Conservation (phyloP, 371 early-diverging fungal species). For the Sporodiniella umbellata region DNA sequence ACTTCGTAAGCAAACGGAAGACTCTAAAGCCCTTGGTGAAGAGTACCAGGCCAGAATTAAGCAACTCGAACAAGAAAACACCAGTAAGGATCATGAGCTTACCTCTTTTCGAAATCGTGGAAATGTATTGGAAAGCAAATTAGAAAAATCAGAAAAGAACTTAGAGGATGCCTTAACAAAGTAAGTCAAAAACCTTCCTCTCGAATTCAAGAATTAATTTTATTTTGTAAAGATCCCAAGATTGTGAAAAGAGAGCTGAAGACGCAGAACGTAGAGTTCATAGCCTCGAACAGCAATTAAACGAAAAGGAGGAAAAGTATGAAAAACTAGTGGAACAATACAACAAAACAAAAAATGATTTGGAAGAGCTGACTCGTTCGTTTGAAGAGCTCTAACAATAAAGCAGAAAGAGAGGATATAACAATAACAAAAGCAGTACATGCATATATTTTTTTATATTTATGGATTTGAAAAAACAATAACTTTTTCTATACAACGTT, state of each 20-base stretch:
- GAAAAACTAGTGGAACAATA: constrained; percentile 65
- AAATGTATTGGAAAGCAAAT: constrained; percentile 59
- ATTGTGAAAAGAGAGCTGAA: constrained; percentile 75
- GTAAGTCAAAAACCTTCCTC: too few relatives aligned
- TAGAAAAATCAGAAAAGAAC: constrained; percentile 60
- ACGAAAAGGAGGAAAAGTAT: constrained; percentile 59
- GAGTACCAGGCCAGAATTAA: constrained; percentile 65
- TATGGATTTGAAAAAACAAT: too few relatives aligned
- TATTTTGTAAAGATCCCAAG: constrained; percentile 50
- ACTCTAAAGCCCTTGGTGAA: constrained; percentile 63
- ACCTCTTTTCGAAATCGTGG: constrained; percentile 69
- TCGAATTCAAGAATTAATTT: too few relatives aligned
- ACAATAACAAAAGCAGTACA: too few relatives aligned
- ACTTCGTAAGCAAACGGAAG: constrained; percentile 74
- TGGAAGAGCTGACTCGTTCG: constrained; percentile 70
- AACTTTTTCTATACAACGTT: constrained; percentile 29
- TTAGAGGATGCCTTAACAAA: constrained; percentile 56
- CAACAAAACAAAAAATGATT: constrained; percentile 61
- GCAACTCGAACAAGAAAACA: constrained; percentile 59
- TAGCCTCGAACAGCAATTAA: constrained; percentile 61
- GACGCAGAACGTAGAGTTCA: constrained; percentile 66
- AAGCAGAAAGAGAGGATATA: background rate
- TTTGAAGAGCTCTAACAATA: constrained; percentile 69
- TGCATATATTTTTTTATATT: too few relatives aligned
- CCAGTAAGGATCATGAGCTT: constrained; percentile 73